Evolutionary conservation across 768 basidiomycete species (phyloP), one percentile per base, ranked within the genome.

Genomic region (Fomitopsis pulvina): DNA sequence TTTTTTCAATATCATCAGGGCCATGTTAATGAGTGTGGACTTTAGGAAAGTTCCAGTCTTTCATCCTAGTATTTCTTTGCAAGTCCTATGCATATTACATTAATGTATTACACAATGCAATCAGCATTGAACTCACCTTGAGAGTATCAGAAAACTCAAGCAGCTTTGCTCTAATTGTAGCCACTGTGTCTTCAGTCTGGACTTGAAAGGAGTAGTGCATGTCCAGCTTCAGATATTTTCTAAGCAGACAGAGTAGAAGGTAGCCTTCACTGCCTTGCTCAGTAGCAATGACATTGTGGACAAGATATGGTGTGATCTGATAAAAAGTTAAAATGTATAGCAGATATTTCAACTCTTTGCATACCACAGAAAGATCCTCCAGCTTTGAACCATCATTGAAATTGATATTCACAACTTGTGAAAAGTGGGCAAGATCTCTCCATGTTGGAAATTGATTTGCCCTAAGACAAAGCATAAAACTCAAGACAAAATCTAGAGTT

Each of bases 31-130:
- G 27, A 10, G 20, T 24, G 22, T 53, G 54, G 0, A 22, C 20
- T 28, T 58, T 58, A 1, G 52, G 51, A 40, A 49, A 56, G 14
- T 56, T 48, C 54, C 57, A 58, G 18, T 53, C 29, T 22, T 55
- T 55, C 0, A 16, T 2, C 8, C 42, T 16, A 27, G 24, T 44
- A 18, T 44, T 44, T 2, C 24, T 26, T 16, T 26, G 42, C 8
- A 16, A 26, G 8, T 25, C 25, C 25, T n/a, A 26, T 44, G 18
- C 12, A 42, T 42, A 24, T 42, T 18, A 11, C 41, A 25, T 16
- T 20, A 20, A 41, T 48, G 22, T 28, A n/a, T 20, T 4, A 27
- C 7, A 21, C 20, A 18, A 41, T 18, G 27, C 27, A 21, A 18
- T 5, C 1, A 41, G 16, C 20, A 37, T 27, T 22, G 25, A 21